phyloP scores from a whole-genome alignment of 768 basidiomycete genomes.

The Rhodotorula taiwanensis region DNA sequence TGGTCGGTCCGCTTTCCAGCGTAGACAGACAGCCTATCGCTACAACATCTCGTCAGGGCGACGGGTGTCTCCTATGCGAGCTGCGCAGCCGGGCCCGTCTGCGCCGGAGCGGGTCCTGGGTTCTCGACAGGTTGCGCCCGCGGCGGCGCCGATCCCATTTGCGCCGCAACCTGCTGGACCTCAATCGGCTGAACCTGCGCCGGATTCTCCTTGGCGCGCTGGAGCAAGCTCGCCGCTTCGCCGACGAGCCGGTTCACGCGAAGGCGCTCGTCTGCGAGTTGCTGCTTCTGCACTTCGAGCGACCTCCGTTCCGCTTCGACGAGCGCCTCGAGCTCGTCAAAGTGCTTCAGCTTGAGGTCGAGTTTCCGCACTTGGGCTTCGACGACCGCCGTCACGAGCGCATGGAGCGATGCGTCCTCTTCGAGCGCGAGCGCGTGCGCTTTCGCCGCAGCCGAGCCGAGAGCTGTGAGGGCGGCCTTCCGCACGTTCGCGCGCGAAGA shows the following conservation, averaged over 20 bases:
- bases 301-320: conserved; percentile 82
- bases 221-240: conserved; percentile 8
- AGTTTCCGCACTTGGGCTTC: conserved; percentile 69
- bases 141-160: not conserved
- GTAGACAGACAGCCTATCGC: too few species aligned
- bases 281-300: conserved; percentile 73
- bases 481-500: conserved; percentile 67
- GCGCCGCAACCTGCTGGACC: not conserved
- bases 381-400: conserved; percentile 69
- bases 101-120: conserved; percentile 12
- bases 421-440: conserved; percentile 71
- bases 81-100: conserved; percentile 2
- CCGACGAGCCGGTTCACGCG: conserved; percentile 41
- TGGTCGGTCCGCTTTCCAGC: too few species aligned
- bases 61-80: conserved; percentile 4
- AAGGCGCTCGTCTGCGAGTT: conserved; percentile 67
- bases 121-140: conserved; percentile 2
- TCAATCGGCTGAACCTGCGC: conserved; percentile 4
- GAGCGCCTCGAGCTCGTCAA: conserved; percentile 85
- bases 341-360: conserved; percentile 88
- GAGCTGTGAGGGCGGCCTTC: conserved; percentile 76
- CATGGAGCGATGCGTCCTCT: conserved; percentile 72
- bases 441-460: conserved; percentile 80
- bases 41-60: too few species aligned
- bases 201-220: conserved; percentile 18